phyloP scores from a whole-genome alignment of 805 yeast species.

The Candida michaelii region DNA sequence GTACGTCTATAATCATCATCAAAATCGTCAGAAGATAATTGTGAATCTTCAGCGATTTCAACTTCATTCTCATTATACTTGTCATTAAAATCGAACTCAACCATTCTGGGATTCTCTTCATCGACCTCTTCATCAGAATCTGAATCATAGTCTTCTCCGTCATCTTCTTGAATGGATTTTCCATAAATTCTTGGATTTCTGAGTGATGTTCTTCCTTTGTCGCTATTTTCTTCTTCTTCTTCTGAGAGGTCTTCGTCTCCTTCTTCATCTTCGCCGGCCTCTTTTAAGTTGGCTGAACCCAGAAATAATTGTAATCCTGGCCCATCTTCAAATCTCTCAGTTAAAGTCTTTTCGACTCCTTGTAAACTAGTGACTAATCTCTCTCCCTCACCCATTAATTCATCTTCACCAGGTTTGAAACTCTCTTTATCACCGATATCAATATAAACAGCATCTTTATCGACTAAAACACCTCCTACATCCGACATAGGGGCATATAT shows the following conservation, averaged over 20 bases:
- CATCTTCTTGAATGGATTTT: slow-evolving; percentile 48
- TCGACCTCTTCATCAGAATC: slow-evolving; percentile 39
- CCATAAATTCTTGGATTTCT: slow-evolving; percentile 64
- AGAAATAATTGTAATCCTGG: slow-evolving; percentile 78
- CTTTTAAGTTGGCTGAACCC: slow-evolving; percentile 49
- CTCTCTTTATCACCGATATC: slow-evolving; percentile 63
- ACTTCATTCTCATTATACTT: slow-evolving; percentile 35
- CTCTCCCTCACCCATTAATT: slow-evolving; percentile 82
- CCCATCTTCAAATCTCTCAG: slow-evolving; percentile 56
- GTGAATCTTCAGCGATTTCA: slow-evolving; percentile 48
- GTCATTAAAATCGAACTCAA: slow-evolving; percentile 48
- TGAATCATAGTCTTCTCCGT: slow-evolving; percentile 42
- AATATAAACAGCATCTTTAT: slow-evolving; percentile 95
- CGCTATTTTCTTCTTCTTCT: slow-evolving; percentile 27
- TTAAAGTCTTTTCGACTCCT: slow-evolving; percentile 58
- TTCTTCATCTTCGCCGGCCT: slow-evolving; percentile 40
- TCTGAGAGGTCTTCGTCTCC: slow-evolving; percentile 30
- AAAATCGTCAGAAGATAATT: slow-evolving; percentile 40
- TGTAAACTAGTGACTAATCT: slow-evolving; percentile 80
- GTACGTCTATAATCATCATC: slow-evolving; percentile 43
- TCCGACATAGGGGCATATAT: slow-evolving; percentile 99
- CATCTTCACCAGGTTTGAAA: slow-evolving; percentile 46
- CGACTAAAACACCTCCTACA: slow-evolving; percentile 97
- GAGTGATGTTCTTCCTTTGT: slow-evolving; percentile 58
- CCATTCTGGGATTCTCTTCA: slow-evolving; percentile 40